Conservation (phyloP, 805 yeast species). For the Candida multigemmis region DNA sequence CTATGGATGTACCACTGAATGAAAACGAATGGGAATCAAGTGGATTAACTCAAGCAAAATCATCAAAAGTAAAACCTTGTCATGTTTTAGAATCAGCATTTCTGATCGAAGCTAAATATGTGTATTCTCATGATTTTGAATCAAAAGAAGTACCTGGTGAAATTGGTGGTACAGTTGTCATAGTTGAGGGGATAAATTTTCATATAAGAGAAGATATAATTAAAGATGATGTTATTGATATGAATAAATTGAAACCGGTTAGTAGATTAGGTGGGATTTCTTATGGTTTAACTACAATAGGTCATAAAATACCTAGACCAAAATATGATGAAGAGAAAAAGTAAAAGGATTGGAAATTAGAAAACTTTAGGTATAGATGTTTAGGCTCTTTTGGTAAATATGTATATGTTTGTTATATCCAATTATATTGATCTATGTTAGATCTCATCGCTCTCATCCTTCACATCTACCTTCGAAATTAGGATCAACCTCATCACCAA, state of each 20-base stretch:
- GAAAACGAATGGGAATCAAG: conserved; percentile 48
- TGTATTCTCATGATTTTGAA: conserved; percentile 34
- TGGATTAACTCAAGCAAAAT: conserved; percentile 41
- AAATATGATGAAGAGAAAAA: conserved; percentile 14
- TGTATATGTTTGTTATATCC: too few species aligned
- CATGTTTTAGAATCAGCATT: conserved; percentile 58
- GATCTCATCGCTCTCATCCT: neutral
- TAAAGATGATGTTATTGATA: conserved; percentile 35
- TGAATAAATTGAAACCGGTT: conserved; percentile 42
- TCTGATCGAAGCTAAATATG: conserved; percentile 45
- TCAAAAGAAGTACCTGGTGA: conserved; percentile 27
- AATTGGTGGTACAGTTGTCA: conserved; percentile 27
- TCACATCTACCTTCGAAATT: neutral
- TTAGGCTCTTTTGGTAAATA: too few species aligned
- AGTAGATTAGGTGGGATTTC: conserved; percentile 41
- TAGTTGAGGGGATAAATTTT: conserved; percentile 49
- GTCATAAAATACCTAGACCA: conserved; percentile 40
- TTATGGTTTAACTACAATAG: conserved; percentile 36
- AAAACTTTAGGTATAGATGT: too few species aligned
- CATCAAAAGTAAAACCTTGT: conserved; percentile 40
- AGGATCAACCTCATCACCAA: neutral
- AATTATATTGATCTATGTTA: too few species aligned
- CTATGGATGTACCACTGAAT: conserved; percentile 37
- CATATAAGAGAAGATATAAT: conserved; percentile 49
- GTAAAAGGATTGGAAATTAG: too few species aligned